A percentile compares a stretch with the other conserved stretches of the same genome.
Evolutionary conservation across 805 yeast species (phyloP).

Genomic region (Candida orba): DNA sequence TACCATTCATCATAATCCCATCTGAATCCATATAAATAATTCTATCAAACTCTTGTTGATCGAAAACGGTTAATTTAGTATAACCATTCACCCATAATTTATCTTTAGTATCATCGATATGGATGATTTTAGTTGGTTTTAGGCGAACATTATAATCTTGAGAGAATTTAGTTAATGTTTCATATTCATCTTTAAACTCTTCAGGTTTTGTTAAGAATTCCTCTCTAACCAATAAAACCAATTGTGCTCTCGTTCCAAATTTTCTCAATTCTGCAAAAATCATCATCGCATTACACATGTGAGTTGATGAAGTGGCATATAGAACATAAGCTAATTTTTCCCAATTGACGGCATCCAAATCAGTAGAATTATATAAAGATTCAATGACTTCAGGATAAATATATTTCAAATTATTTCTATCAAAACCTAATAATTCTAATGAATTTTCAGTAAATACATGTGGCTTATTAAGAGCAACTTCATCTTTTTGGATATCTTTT

Average conservation of each 20-base stretch:
- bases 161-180: constrained; percentile 7
- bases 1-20: constrained; percentile 32
- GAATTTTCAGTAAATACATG: too few relatives aligned
- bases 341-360: constrained; percentile 30
- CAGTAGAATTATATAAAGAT: constrained; percentile 11
- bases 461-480: too few relatives aligned
- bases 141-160: constrained; percentile 10
- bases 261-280: constrained; percentile 35
- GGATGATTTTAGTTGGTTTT: constrained; percentile 14
- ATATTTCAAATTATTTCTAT: constrained; percentile 17
- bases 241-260: constrained; percentile 35
- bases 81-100: constrained; percentile 43
- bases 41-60: constrained; percentile 41
- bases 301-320: constrained; percentile 47
- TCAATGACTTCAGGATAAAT: constrained; percentile 21
- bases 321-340: constrained; percentile 46
- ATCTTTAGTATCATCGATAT: constrained; percentile 10
- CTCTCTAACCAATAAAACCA: constrained; percentile 37
- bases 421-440: constrained; percentile 14
- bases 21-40: constrained; percentile 58
- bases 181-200: constrained; percentile 7
- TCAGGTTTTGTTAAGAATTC: constrained; percentile 21
- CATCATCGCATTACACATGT: constrained; percentile 46
- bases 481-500: too few relatives aligned
- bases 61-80: constrained; percentile 49